A percentile compares a stretch with the other conserved stretches of the same genome.
Evolutionary conservation across 768 basidiomycete genomes (phyloP).

Genomic region (Pulveroboletus sp.): DNA sequence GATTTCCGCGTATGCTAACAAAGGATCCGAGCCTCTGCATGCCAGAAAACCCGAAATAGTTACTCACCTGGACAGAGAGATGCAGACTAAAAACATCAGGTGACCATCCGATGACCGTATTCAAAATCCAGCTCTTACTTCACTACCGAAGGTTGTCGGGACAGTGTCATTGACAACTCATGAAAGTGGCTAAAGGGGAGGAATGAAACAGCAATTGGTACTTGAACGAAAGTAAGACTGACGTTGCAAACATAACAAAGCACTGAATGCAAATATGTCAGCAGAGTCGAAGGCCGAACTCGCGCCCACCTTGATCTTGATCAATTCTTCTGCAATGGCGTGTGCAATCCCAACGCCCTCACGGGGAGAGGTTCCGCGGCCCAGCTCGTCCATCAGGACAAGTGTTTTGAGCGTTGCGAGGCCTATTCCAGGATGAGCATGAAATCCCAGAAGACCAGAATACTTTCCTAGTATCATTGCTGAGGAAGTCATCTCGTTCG

Average conservation of each 20-base stretch:
- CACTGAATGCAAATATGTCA: slow-evolving; percentile 42
- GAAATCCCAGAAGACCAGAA: not conserved
- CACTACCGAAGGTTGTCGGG: slow-evolving; percentile 73
- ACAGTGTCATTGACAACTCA: slow-evolving; percentile 76
- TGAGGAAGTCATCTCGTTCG: slow-evolving; percentile 88
- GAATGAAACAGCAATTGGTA: slow-evolving; percentile 1
- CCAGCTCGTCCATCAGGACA: slow-evolving; percentile 91
- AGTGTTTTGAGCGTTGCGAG: slow-evolving; percentile 68
- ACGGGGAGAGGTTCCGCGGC: slow-evolving; percentile 83
- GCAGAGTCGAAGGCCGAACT: not conserved
- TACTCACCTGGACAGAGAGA: slow-evolving; percentile 69
- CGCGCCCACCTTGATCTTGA: slow-evolving; percentile 61
- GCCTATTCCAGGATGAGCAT: slow-evolving; percentile 38
- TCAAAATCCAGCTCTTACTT: slow-evolving; percentile 50
- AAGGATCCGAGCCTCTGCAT: not conserved
- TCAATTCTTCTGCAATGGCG: slow-evolving; percentile 77
- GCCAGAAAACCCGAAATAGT: not conserved
- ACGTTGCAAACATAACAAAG: slow-evolving; percentile 93
- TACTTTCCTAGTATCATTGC: slow-evolving; percentile 82
- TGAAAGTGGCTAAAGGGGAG: slow-evolving; percentile 60
- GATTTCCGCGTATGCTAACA: slow-evolving; percentile 54
- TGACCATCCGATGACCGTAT: not conserved
- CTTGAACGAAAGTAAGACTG: slow-evolving; percentile 15
- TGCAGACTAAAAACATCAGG: slow-evolving; percentile 56
- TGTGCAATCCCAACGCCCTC: slow-evolving; percentile 84